Conservation (phyloP, 495 filamentous ascomycete genomes). For the Penicillium alfredii region DNA sequence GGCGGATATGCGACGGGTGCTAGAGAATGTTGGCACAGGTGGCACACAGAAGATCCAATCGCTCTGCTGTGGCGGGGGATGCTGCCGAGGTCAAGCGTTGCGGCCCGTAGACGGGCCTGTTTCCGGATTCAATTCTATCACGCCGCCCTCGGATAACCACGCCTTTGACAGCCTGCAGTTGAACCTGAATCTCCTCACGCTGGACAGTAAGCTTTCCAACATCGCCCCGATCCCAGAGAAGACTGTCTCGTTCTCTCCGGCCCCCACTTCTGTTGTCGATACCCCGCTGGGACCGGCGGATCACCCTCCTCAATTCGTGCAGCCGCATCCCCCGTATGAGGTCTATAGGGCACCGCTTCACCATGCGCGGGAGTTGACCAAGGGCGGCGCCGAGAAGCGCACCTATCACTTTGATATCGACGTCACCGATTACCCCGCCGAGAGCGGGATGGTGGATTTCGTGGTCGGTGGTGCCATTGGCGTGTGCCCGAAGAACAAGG, state of each 20-base stretch:
- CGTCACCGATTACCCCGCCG: conserved; percentile 88
- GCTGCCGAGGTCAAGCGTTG: conserved; percentile 66
- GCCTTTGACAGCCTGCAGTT: conserved; percentile 75
- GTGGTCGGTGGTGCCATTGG: conserved; percentile 95
- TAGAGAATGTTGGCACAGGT: conserved; percentile 36
- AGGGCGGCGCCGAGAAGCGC: conserved; percentile 86
- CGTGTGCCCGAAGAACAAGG: conserved; percentile 79
- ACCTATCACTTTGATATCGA: conserved; percentile 97
- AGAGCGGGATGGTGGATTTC: conserved; percentile 79
- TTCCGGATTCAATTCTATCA: conserved; percentile 50
- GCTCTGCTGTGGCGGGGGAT: conserved; percentile 87
- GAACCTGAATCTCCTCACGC: conserved; percentile 65
- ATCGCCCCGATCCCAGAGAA: conserved; percentile 65
- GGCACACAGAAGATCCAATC: conserved; percentile 52
- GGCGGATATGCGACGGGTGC: conserved; percentile 64
- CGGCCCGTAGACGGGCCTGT: conserved; percentile 39
- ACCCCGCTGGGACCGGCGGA: conserved; percentile 32
- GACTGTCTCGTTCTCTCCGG: conserved; percentile 58
- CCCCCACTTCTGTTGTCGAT: conserved; percentile 33
- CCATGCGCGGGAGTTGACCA: conserved; percentile 78
- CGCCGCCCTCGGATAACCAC: conserved; percentile 65
- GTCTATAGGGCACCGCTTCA: conserved; percentile 82
- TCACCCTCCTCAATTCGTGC: conserved; percentile 82
- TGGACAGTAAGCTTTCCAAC: conserved; percentile 62
- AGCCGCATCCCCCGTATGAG: conserved; percentile 89